Evolutionary conservation across 2,329 filamentous ascomycete genomes (phyloP).

Genomic region (Chaetomium sp.): DNA sequence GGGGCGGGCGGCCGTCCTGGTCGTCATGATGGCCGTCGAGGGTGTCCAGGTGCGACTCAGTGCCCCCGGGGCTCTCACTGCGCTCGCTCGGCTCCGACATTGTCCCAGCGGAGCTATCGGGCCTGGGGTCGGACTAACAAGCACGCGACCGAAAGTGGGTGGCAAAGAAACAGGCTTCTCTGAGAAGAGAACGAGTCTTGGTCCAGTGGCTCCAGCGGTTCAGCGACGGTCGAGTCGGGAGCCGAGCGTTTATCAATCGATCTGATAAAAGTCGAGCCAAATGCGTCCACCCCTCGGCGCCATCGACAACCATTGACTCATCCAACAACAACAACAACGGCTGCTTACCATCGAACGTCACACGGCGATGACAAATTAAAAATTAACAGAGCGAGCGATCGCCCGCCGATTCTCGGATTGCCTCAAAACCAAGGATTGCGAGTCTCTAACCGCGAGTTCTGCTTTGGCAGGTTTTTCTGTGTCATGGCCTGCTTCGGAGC

Average conservation of each 20-base stretch:
- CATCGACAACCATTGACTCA: not conserved
- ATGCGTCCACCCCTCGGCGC: slow-evolving; percentile 5
- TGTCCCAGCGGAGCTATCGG: slow-evolving; percentile 30
- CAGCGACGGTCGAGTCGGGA: slow-evolving; percentile 6
- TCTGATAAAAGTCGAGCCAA: slow-evolving; percentile 27
- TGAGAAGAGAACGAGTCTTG: slow-evolving; percentile 11
- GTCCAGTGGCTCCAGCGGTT: not conserved
- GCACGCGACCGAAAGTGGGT: slow-evolving; percentile 22
- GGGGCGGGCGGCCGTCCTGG: slow-evolving; percentile 39
- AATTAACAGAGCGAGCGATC: not conserved
- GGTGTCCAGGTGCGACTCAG: slow-evolving; percentile 23
- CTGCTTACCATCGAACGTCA: slow-evolving; percentile 4
- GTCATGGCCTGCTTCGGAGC: slow-evolving; percentile 16
- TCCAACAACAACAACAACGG: not conserved
- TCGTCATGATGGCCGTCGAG: slow-evolving; percentile 16
- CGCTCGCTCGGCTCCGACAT: slow-evolving; percentile 37
- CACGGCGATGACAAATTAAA: slow-evolving; percentile 17
- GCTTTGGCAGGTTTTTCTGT: slow-evolving; percentile 9
- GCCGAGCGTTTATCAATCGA: slow-evolving; percentile 30
- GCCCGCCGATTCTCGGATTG: not conserved
- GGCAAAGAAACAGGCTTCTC: slow-evolving; percentile 21
- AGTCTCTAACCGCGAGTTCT: not conserved
- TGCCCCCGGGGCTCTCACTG: slow-evolving; percentile 30
- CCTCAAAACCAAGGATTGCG: slow-evolving; percentile 4
- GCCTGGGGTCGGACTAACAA: slow-evolving; percentile 13